Conservation (phyloP, 1,284 basidiomycete species). For the Coriolopsis trogii region DNA sequence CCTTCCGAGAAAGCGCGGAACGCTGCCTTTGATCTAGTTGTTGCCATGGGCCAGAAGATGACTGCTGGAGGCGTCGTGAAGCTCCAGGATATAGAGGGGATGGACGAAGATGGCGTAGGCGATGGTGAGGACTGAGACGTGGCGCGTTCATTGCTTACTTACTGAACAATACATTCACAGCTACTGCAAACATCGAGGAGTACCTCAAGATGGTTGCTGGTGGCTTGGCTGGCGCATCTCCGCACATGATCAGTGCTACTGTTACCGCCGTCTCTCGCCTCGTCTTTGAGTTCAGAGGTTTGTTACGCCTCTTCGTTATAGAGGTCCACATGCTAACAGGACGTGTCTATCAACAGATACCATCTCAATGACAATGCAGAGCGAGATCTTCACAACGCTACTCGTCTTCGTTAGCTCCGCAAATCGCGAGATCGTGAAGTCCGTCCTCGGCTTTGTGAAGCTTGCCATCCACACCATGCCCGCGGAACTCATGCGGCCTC, state of each 20-base stretch:
- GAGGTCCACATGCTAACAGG: too few relatives aligned
- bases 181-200: constrained; percentile 85
- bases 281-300: constrained; percentile 96
- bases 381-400: constrained; percentile 86
- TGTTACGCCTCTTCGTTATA: constrained; percentile 1
- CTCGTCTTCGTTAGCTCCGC: constrained; percentile 90
- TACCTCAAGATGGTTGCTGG: constrained; percentile 98
- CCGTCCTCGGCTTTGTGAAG: constrained; percentile 93
- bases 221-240: constrained; percentile 89
- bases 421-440: constrained; percentile 98
- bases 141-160: not conserved
- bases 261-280: constrained; percentile 93
- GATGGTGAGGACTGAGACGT: constrained; percentile 51
- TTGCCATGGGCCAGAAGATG: constrained; percentile 96
- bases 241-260: constrained; percentile 98
- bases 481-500: constrained; percentile 69
- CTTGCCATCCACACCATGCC: constrained; percentile 89
- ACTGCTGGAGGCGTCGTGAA: constrained; percentile 83
- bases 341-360: too few relatives aligned
- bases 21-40: constrained; percentile 89
- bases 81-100: constrained; percentile 77
- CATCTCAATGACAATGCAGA: constrained; percentile 78
- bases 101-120: constrained; percentile 69
- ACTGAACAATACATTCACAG: constrained; percentile 37
- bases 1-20: constrained; percentile 91